Base-by-base conservation (phyloP, 73 alveolate species). In the Symbiodinium natans region DNA sequence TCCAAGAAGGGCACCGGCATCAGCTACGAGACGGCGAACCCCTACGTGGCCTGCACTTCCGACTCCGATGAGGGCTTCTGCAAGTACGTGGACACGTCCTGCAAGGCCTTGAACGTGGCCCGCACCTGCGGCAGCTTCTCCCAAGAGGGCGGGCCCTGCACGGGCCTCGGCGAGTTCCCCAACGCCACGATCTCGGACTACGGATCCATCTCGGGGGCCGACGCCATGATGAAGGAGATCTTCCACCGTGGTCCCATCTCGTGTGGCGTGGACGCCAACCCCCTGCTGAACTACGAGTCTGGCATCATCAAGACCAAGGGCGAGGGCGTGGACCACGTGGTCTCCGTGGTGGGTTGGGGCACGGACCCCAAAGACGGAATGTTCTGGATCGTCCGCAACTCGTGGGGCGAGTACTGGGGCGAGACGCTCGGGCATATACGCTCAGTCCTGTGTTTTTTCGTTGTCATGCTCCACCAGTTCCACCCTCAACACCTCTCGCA, bases 331-430 rank as follows among this genome's bases (percentile, higher is more conserved):
- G 99, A 99, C 83, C 99, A 99, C 86, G 99, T 88, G 54, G 94
- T 99, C 82, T 94, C 99, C 29, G 99, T 99, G 41, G 99, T 99
- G 10, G 99, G 99, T 31, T 99, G 99, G 99, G 99, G 99, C 71
- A 93, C 98, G 6, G 98, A 92, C 36, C 41, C 99, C 88, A 88
- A 99, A 85, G 99, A 99, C 54, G 86, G 94, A 77, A 99, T 99
- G 94, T 99, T 98, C 92, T 99, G 99, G 99, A 95, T 99, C 94
- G 99, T 99, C 41, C 94, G 99, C 94, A 99, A 99, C 99, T 99
- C 99, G 11, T 99, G 99, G 99, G 99, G 99, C 82, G 98, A 98
- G 54, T 94, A 94, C 99, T 99, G 99, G 99, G 99, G 99, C 29
- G 99, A 99, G 93, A 73, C 75, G 63, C 80, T 46, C 59, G 59